Evolutionary conservation across 2,329 filamentous ascomycete genomes (phyloP).

Genomic region (Aspergillus pseudoviridinutans): DNA sequence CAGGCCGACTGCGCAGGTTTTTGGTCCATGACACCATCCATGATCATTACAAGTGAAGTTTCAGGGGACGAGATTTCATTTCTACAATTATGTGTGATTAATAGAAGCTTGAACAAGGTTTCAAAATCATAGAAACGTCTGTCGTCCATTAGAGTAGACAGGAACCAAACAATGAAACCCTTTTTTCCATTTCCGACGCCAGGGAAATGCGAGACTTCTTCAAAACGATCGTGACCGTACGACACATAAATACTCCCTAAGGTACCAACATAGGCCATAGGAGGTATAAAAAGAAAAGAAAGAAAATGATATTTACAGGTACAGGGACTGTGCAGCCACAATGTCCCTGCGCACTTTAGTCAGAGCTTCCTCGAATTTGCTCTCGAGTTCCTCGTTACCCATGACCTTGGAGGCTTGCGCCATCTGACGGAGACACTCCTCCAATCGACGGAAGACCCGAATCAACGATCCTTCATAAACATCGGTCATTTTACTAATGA

Average conservation of each 20-base stretch:
- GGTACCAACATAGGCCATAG: not conserved
- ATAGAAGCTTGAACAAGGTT: slow-evolving; percentile 11
- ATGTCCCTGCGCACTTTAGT: slow-evolving; percentile 87
- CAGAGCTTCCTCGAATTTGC: slow-evolving; percentile 85
- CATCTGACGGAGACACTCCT: slow-evolving; percentile 92
- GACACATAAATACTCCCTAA: not conserved
- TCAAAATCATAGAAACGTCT: not conserved
- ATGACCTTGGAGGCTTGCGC: slow-evolving; percentile 95
- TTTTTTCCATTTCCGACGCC: slow-evolving; percentile 16
- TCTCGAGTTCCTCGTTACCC: slow-evolving; percentile 89
- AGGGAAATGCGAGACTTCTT: slow-evolving; percentile 19
- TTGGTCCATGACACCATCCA: slow-evolving; percentile 1
- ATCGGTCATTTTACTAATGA: slow-evolving; percentile 90
- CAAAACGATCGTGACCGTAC: slow-evolving; percentile 6
- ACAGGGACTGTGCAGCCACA: slow-evolving; percentile 89
- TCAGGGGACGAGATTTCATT: not conserved
- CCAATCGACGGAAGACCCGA: slow-evolving; percentile 88
- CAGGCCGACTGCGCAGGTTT: slow-evolving; percentile 11
- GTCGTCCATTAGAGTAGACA: not conserved
- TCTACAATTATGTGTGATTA: not conserved
- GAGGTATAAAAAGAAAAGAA: slow-evolving; percentile 2
- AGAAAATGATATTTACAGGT: slow-evolving; percentile 57
- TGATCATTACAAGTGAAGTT: not conserved
- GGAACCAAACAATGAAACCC: slow-evolving; percentile 3
- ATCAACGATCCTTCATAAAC: slow-evolving; percentile 96